These are phyloP conservation scores for Neltuma alba DNA, from an alignment of 306 rosid genomes.

Conservation along the genomic window DNA sequence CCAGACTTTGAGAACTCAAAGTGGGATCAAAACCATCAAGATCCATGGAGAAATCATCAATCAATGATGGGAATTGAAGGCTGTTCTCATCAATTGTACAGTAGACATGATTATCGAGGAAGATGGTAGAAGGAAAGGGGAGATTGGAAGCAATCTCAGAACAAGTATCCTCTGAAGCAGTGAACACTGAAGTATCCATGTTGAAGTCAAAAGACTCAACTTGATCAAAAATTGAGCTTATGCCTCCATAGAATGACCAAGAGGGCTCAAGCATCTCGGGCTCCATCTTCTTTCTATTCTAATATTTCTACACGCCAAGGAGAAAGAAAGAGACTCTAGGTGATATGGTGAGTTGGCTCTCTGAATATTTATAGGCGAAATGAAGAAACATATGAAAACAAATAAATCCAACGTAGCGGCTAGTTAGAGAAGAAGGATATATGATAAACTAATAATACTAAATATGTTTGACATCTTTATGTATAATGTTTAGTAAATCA, in stretches of 20 bases:
- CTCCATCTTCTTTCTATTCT: conserved; percentile 42
- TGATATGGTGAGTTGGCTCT: background rate
- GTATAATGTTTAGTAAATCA: background rate
- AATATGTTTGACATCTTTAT: background rate
- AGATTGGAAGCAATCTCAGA: background rate
- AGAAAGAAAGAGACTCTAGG: conserved; percentile 17
- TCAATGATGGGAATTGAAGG: conserved; percentile 42
- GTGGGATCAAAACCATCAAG: conserved; percentile 39
- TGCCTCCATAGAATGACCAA: conserved; percentile 39
- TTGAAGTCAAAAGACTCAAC: conserved; percentile 33
- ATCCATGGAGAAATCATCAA: conserved; percentile 42
- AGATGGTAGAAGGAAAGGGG: conserved; percentile 25
- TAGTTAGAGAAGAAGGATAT: background rate
- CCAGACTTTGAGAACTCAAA: conserved; percentile 21
- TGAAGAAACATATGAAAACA: conserved; percentile 27
- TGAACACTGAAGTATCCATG: conserved; percentile 38
- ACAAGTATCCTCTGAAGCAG: conserved; percentile 33
- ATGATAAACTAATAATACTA: too few relatives aligned
- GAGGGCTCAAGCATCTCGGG: conserved; percentile 39
- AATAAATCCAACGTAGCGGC: conserved; percentile 12
- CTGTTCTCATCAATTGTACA: conserved; percentile 37
- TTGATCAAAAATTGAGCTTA: conserved; percentile 42
- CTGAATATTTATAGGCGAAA: conserved; percentile 30
- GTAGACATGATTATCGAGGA: conserved; percentile 33
- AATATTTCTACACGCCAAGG: background rate